Base-by-base conservation (phyloP, 768 basidiomycete genomes). In the Lactarius psammicola region DNA sequence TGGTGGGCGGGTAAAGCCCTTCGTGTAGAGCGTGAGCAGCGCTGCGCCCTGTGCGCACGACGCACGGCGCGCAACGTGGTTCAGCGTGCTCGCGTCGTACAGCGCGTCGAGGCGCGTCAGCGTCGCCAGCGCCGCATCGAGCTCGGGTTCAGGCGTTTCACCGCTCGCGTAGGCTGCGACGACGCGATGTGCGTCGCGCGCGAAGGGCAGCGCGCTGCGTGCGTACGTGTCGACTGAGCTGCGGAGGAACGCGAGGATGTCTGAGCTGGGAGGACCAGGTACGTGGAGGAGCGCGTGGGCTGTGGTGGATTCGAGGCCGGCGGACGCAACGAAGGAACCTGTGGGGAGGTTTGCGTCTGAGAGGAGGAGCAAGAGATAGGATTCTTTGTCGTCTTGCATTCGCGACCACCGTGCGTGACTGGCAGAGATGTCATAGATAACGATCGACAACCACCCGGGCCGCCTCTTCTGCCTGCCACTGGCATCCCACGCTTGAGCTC, bases 301-400 rank as follows among this genome's bases (percentile, higher is more conserved):
- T 46, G 85, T 77, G 74, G 87, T 95, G 5, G 94, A 94, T 73
- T 99, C 96, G 66, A 98, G 83, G 1, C 96, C 96, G 2, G 92
- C 85, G 1, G 95, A 97, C 0, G 95, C 92, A 65, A 98, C 92
- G 75, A 99, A 99, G 1, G 96, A 90, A 40, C 97, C 97, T 0
- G 96, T 98, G 2, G 97, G 97, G 3, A 99, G 86, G 76, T 96
- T 98, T 67, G 92, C 91, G 78, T 96, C 94, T 0, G 92, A 84
- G 51, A 96, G 83, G 40, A 95, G 81, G 44, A 95, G 84, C 20
- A 94, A 80, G 34, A 94, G 77, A 75, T 90, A 92, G 0, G 83
- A 79, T 72, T 90, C 87, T 64, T 78, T 79, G 73, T 75, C 73
- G 75, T 78, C 76, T 72, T 62, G 33, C 58, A 60, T 59, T 57